A percentile compares a stretch with the other conserved stretches of the same genome.
phyloP scores from a whole-genome alignment of 768 basidiomycete species.

The Podaxis sp. region DNA sequence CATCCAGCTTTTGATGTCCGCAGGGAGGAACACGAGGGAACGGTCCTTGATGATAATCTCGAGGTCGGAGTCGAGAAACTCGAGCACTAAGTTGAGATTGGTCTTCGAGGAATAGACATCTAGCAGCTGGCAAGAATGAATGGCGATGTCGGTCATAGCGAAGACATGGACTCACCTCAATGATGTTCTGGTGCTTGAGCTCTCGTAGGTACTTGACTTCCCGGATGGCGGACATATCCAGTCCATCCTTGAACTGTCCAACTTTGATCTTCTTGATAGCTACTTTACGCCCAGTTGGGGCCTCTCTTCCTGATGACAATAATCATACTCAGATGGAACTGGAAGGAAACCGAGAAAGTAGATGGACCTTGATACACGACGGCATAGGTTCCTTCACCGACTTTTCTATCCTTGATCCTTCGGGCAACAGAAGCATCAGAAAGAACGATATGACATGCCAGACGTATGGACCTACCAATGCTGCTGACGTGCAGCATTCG shows the following conservation, averaged over 20 bases:
- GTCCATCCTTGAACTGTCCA: conserved; percentile 94
- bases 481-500: conserved; percentile 71
- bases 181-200: conserved; percentile 91
- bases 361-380: conserved; percentile 87
- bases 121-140: conserved; percentile 59
- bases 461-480: conserved; percentile 48
- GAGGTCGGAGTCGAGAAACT: conserved; percentile 94
- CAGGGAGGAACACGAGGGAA: conserved; percentile 86
- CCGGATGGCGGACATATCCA: conserved; percentile 98
- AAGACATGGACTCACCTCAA: conserved; percentile 59
- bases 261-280: conserved; percentile 99
- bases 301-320: conserved; percentile 61
- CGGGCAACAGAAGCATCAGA: conserved; percentile 2
- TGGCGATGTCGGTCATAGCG: not conserved
- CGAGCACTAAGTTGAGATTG: conserved; percentile 95
- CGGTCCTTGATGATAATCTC: conserved; percentile 97
- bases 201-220: conserved; percentile 98
- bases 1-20: conserved; percentile 99
- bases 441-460: not conserved
- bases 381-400: conserved; percentile 93
- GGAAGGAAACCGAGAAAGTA: not conserved
- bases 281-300: conserved; percentile 75
- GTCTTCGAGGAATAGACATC: conserved; percentile 97
- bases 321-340: not conserved
- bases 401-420: conserved; percentile 80